Percentiles rank a stretch among this genome's conserved stretches.
Conservation (phyloP, 2,329 filamentous ascomycete genomes). For the Clonostachys sp. region DNA sequence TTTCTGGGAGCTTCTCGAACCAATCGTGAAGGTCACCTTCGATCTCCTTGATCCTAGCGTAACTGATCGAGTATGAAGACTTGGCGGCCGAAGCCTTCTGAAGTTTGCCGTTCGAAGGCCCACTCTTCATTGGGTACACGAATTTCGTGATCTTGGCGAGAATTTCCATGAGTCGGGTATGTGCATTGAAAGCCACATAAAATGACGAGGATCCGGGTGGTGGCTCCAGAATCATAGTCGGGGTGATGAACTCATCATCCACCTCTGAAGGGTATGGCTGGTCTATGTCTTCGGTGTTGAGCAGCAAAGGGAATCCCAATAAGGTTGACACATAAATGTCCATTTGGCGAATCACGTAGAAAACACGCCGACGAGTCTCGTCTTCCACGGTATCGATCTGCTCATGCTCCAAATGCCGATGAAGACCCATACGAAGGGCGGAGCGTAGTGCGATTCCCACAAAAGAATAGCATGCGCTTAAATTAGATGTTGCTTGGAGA, state of each 20-base stretch:
- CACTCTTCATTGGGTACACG: constrained; percentile 59
- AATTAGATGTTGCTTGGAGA: constrained; percentile 72
- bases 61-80: constrained; percentile 59
- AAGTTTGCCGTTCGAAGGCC: constrained; percentile 34
- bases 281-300: constrained; percentile 62
- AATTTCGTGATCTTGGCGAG: constrained; percentile 59
- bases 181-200: constrained; percentile 62
- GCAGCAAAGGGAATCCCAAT: constrained; percentile 60
- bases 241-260: constrained; percentile 64
- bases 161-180: constrained; percentile 60
- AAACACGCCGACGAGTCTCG: constrained; percentile 59
- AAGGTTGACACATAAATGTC: constrained; percentile 67
- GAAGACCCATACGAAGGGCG: constrained; percentile 72
- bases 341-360: constrained; percentile 66
- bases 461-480: constrained; percentile 77
- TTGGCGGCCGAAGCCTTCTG: constrained; percentile 33
- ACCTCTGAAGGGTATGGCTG: constrained; percentile 61
- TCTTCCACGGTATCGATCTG: constrained; percentile 59
- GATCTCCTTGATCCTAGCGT: constrained; percentile 58
- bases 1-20: constrained; percentile 65
- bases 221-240: constrained; percentile 48
- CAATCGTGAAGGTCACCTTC: constrained; percentile 60
- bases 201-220: constrained; percentile 53
- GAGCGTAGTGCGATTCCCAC: constrained; percentile 74
- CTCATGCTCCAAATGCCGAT: constrained; percentile 65